Evolutionary conservation across 768 basidiomycete genomes (phyloP), one percentile per base, ranked within the genome.

Genomic region (Boletellus sp.): DNA sequence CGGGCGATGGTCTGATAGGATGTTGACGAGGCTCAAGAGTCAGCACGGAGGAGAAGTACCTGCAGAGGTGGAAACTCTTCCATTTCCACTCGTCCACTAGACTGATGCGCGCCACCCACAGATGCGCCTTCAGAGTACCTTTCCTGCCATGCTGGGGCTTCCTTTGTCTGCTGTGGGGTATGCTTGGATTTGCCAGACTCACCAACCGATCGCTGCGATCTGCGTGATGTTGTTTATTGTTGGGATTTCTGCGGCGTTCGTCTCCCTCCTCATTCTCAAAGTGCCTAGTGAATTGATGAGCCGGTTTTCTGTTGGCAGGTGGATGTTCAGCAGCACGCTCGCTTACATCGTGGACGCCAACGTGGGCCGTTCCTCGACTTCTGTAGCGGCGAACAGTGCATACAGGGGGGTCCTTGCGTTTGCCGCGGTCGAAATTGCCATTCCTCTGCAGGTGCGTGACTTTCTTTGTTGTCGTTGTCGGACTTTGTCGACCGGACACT

Each of bases 341-440:
- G 86, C 91, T 0, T 94, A 92, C 61, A 78, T 94, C 37, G 89
- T 94, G 16, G 93, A 95, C 59, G 82, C 90, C 7, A 94, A 94
- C 61, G 70, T 73, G 7, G 93, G 93, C 7, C 79, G 87, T 9
- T 90, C 89, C 1, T 86, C 89, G 1, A 81, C 81, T 2, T 89
- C 87, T 0, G 79, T 82, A 9, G 90, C 92, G 1, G 68, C 74
- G 37, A 94, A 94, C 62, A 87, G 85, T 46, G 77, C 77, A 33
- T 87, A 85, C 62, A 78, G 92, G 37, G 90, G 92, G 0, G 34
- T 76, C 3, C 67, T 76, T 15, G 90, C 85, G 9, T 87, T 87
- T 63, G 60, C 87, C 11, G 81, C 82, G 1, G 80, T 80, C 1
- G 89, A 94, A 63, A 73, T 87, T n/a, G 85, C 87, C 1, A 80